Base-by-base conservation (phyloP, 2,329 filamentous ascomycete genomes). In the Penicillium sp. region DNA sequence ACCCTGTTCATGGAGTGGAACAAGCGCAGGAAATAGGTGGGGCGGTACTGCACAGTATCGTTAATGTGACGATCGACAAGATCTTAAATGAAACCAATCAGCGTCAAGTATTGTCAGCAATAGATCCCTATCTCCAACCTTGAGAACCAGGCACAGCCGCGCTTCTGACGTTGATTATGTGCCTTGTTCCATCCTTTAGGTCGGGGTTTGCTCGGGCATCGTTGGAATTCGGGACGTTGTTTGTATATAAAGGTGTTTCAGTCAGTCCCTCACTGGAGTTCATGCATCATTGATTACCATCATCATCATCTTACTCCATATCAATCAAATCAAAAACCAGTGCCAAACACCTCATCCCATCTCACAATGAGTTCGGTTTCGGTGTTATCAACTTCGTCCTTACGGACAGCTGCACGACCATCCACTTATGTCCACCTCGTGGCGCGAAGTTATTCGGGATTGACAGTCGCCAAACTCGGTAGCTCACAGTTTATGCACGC, bases 301-400 rank as follows among this genome's bases (percentile, higher is more conserved):
- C 11, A 29, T 5, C 29, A 31, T 31, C 29, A 39, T 39, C 14
- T 10, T 19, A n/a, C 14, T 39, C 9, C 45, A 33, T 26, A n/a
- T n/a, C 16, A 35, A 5, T 35, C 45, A 16, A 13, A 45, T 16
- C 24, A 26, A 29, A 48, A 31, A 14, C 29, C 26, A 26, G 43
- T 51, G n/a, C 46, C 31, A n/a, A 27, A 24, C 41, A 37, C 6
- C 10, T 48, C 10, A 33, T 50, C 26, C 29, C 24, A 33, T 50
- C 44, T 26, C 52, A 52, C 26, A 33, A 75, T 74, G 72, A 73
- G 63, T 50, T 66, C 68, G 9, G 49, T 71, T 45, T 63, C 69
- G 45, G 54, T 63, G 9, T 47, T 70, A 51, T 64, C 70, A 43
- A 56, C 63, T 8, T 60, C 63, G 27, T 68, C 70, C 57, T 59